Evolutionary conservation across 2,329 filamentous ascomycete species (phyloP).

Genomic region (Corniculantispora saksenae): DNA sequence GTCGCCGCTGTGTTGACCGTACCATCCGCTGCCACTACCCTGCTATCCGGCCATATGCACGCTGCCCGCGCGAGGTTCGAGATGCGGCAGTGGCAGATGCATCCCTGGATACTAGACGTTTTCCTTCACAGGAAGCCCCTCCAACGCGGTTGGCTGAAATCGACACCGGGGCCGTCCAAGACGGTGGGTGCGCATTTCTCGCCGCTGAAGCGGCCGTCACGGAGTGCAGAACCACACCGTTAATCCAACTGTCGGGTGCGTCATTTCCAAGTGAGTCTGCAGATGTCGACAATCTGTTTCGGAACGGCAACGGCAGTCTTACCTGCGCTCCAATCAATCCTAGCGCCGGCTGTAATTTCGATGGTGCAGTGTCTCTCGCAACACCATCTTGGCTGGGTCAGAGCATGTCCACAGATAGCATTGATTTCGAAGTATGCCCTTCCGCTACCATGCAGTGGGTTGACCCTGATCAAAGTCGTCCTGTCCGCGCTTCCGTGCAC

Average conservation of each 20-base stretch:
- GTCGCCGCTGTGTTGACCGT: slow-evolving; percentile 34
- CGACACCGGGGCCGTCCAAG: no score
- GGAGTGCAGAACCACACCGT: no score
- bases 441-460: background rate
- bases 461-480: background rate
- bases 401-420: background rate
- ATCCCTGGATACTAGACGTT: background rate
- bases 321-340: background rate
- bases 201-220: background rate
- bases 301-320: background rate
- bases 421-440: background rate
- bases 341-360: background rate
- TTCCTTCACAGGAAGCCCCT: no score
- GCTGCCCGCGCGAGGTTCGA: background rate
- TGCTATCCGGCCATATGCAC: slow-evolving; percentile 17
- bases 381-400: background rate
- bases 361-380: no score
- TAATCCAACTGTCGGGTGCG: no score
- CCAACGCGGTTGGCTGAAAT: no score
- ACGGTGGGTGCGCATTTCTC: background rate
- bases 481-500: slow-evolving; percentile 19
- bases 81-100: background rate
- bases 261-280: no score
- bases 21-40: slow-evolving; percentile 29
- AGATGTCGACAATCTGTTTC: no score